These are phyloP conservation scores for Thielaviopsis ethacetica DNA, from an alignment of 2,329 filamentous ascomycete species.

Conservation along the genomic window DNA sequence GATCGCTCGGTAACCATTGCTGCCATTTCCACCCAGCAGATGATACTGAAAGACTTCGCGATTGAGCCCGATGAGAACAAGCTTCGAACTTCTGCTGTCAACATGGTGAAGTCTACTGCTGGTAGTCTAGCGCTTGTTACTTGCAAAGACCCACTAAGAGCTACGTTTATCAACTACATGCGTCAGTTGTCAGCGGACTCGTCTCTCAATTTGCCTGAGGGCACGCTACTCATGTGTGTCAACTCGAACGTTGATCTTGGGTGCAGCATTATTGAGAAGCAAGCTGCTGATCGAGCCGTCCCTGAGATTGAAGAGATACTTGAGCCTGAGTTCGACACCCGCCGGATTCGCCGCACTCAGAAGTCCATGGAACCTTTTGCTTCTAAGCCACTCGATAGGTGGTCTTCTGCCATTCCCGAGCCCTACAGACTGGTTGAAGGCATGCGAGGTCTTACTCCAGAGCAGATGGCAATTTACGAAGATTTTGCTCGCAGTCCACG, in stretches of 20 bases:
- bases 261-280: slow-evolving; percentile 86
- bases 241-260: slow-evolving; percentile 93
- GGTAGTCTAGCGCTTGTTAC: slow-evolving; percentile 93
- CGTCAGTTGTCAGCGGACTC: slow-evolving; percentile 52
- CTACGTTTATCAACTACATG: slow-evolving; percentile 96
- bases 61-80: slow-evolving; percentile 83
- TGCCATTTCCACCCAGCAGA: slow-evolving; percentile 86
- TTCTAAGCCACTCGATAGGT: slow-evolving; percentile 66
- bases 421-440: slow-evolving; percentile 73
- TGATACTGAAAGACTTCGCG: slow-evolving; percentile 91
- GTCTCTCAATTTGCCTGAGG: slow-evolving; percentile 74
- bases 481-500: slow-evolving; percentile 83
- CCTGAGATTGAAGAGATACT: slow-evolving; percentile 93
- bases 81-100: slow-evolving; percentile 71
- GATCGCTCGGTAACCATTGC: slow-evolving; percentile 96
- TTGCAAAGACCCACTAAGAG: slow-evolving; percentile 88
- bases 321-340: slow-evolving; percentile 59
- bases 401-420: slow-evolving; percentile 85
- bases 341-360: slow-evolving; percentile 57
- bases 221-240: slow-evolving; percentile 94
- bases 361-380: slow-evolving; percentile 74
- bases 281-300: slow-evolving; percentile 81
- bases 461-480: slow-evolving; percentile 92
- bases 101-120: slow-evolving; percentile 87
- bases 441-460: slow-evolving; percentile 58